Evolutionary conservation across 176 grass and related monocot species (phyloP).

Genomic region (Rhynchospora tenuis): DNA sequence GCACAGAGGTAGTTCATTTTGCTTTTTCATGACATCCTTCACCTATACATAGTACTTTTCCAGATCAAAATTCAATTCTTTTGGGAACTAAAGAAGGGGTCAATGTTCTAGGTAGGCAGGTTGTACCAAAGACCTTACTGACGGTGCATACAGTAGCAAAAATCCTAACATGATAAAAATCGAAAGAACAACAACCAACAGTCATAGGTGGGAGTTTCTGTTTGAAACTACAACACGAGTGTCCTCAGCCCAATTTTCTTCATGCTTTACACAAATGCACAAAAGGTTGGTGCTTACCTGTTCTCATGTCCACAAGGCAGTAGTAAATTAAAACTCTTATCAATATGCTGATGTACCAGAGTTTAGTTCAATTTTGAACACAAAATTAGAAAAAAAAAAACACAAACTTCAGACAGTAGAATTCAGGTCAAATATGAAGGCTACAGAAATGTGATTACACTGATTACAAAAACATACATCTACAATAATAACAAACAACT

Average conservation of each 20-base stretch:
- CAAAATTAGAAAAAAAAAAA: no score
- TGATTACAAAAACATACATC: not conserved
- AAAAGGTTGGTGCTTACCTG: not conserved
- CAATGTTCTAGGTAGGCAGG: not conserved
- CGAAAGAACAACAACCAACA: not conserved
- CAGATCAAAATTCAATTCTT: not conserved
- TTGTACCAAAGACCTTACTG: not conserved
- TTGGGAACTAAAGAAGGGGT: not conserved
- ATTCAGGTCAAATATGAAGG: not conserved
- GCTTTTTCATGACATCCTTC: constrained; percentile 99
- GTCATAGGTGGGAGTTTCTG: not conserved
- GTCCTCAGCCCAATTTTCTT: not conserved
- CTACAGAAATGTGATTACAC: not conserved
- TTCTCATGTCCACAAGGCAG: not conserved
- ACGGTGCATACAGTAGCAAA: not conserved
- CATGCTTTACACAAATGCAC: not conserved
- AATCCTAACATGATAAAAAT: not conserved
- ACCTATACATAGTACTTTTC: constrained; percentile 36
- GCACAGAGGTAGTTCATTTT: constrained; percentile 86
- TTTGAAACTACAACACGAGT: not conserved
- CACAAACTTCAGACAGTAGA: no score
- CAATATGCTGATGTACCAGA: no score
- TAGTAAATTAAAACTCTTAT: no score
- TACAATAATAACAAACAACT: not conserved
- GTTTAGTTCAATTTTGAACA: no score